These are phyloP conservation scores for Dryadomyces sulphureus DNA, from an alignment of 2,329 filamentous ascomycete genomes.

Conservation along the genomic window DNA sequence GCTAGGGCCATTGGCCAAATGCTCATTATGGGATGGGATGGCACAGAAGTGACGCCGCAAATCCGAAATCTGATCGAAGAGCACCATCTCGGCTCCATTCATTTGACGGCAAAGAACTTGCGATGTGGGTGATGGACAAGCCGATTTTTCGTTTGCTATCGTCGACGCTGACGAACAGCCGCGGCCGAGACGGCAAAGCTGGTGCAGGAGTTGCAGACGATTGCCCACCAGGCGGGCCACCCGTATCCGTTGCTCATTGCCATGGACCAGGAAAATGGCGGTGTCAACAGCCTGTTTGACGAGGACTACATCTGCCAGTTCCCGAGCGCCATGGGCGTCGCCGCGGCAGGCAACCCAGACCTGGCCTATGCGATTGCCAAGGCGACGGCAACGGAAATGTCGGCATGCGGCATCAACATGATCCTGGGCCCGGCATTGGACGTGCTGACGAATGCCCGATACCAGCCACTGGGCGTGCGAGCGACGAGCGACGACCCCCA, in stretches of 20 bases:
- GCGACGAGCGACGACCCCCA: conserved; percentile 88
- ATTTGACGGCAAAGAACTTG: conserved; percentile 71
- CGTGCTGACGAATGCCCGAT: conserved; percentile 82
- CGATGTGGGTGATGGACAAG: conserved; percentile 43
- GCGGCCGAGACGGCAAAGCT: conserved; percentile 79
- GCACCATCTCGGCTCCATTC: conserved; percentile 77
- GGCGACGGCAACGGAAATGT: conserved; percentile 82
- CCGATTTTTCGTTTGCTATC: not conserved
- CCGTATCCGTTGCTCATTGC: conserved; percentile 79
- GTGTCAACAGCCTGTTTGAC: conserved; percentile 92
- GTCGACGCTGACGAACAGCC: conserved; percentile 36
- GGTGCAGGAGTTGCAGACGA: conserved; percentile 82
- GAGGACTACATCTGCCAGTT: conserved; percentile 94
- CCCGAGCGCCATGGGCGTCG: conserved; percentile 90
- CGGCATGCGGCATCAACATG: conserved; percentile 87
- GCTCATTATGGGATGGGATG: conserved; percentile 77
- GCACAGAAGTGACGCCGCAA: conserved; percentile 68
- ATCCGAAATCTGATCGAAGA: conserved; percentile 68
- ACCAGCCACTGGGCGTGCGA: conserved; percentile 79
- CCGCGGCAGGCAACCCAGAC: conserved; percentile 75
- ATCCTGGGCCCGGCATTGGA: conserved; percentile 90
- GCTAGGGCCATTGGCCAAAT: conserved; percentile 57
- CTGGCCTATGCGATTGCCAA: conserved; percentile 83
- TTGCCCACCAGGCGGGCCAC: conserved; percentile 81
- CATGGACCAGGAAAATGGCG: conserved; percentile 93